A percentile compares a stretch with the other conserved stretches of the same genome.
Conservation (phyloP, 768 basidiomycete genomes). For the Tulasnella sp. region DNA sequence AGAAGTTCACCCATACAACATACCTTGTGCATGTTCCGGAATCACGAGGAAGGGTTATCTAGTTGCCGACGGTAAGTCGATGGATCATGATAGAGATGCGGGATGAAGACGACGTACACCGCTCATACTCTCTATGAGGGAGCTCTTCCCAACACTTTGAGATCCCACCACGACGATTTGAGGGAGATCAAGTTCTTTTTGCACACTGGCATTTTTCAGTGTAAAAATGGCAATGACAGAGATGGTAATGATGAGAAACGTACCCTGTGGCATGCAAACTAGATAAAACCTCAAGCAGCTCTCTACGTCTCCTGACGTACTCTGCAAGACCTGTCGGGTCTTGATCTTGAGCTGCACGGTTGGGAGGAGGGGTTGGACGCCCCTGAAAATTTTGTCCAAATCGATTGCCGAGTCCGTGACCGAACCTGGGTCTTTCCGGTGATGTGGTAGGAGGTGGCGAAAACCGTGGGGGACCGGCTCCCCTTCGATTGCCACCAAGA, state of each 20-base stretch:
- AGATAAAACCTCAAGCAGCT: constrained; percentile 7
- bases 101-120: constrained; percentile 6
- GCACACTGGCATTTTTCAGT: not conserved
- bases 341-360: too few relatives aligned
- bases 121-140: constrained; percentile 63
- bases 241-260: not conserved
- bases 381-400: too few relatives aligned
- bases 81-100: too few relatives aligned
- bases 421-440: too few relatives aligned
- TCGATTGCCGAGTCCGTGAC: too few relatives aligned
- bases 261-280: constrained; percentile 8
- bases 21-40: constrained; percentile 68
- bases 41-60: constrained; percentile 56
- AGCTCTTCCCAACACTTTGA: constrained; percentile 65
- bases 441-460: too few relatives aligned
- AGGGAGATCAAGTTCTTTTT: constrained; percentile 50
- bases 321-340: too few relatives aligned
- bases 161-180: constrained; percentile 60
- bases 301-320: not conserved
- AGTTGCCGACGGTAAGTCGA: not conserved
- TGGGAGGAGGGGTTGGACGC: too few relatives aligned
- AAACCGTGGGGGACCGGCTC: too few relatives aligned
- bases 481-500: too few relatives aligned
- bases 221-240: not conserved
- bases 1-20: not conserved